These are phyloP conservation scores for Plasmodium vinckei DNA, from an alignment of 169 alveolate species.

Conservation along the genomic window DNA sequence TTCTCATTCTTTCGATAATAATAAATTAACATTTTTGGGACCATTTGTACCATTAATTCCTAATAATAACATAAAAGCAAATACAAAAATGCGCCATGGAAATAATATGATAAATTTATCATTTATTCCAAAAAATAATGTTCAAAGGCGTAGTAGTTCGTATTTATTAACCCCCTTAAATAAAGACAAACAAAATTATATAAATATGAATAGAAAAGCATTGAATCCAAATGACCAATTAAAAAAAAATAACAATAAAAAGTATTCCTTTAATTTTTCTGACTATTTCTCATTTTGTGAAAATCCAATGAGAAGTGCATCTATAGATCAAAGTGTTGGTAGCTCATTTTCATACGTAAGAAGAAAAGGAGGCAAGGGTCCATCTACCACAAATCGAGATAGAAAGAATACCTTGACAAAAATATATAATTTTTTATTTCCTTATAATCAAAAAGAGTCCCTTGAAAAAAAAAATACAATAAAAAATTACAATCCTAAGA, in stretches of 20 bases:
- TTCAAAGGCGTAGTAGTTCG: slow-evolving; percentile 5
- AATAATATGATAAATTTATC: slow-evolving; percentile 9
- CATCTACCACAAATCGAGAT: slow-evolving; percentile 40
- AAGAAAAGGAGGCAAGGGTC: neutral
- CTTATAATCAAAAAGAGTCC: slow-evolving; percentile 25
- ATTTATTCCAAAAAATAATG: slow-evolving; percentile 8
- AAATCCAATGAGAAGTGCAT: slow-evolving; percentile 20
- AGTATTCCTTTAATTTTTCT: slow-evolving; percentile 29
- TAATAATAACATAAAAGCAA: slow-evolving; percentile 25
- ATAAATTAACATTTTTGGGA: neutral
- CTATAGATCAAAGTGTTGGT: slow-evolving; percentile 12
- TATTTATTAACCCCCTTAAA: slow-evolving; percentile 11
- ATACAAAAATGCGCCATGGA: neutral
- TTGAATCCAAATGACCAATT: slow-evolving; percentile 7
- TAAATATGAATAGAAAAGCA: slow-evolving; percentile 9
- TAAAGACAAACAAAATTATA: slow-evolving; percentile 3
- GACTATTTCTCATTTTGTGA: slow-evolving; percentile 18
- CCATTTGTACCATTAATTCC: neutral
- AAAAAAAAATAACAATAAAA: slow-evolving; percentile 33
- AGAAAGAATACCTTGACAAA: slow-evolving; percentile 23
- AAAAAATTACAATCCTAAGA: neutral
- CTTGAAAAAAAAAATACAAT: neutral
- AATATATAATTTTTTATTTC: slow-evolving; percentile 59
- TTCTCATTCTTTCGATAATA: slow-evolving; percentile 3
- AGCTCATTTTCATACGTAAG: slow-evolving; percentile 11